Conservation (phyloP, 805 yeast species). For the Candida fluviatilis region DNA sequence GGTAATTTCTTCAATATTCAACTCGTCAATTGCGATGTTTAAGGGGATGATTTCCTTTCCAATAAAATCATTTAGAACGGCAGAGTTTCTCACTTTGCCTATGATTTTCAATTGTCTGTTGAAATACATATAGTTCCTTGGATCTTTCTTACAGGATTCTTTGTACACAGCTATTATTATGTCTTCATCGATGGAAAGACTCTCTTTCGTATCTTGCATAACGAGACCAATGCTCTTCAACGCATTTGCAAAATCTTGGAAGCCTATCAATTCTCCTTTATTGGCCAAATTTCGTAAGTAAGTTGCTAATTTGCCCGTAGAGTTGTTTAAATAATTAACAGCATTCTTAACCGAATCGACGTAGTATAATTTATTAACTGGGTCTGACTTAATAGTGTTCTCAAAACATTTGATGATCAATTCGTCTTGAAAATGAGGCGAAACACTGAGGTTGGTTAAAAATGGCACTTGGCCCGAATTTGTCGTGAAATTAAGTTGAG, state of each 20-base stretch:
- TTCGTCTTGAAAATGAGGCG: slow-evolving; percentile 35
- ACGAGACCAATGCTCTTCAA: slow-evolving; percentile 28
- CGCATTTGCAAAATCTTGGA: slow-evolving; percentile 27
- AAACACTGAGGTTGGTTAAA: slow-evolving; percentile 26
- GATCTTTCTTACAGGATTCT: slow-evolving; percentile 24
- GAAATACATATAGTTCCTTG: slow-evolving; percentile 34
- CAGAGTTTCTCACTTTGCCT: slow-evolving; percentile 22
- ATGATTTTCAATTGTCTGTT: slow-evolving; percentile 25
- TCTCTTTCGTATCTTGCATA: slow-evolving; percentile 5
- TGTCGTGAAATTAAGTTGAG: slow-evolving; percentile 17
- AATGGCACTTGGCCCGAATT: slow-evolving; percentile 21
- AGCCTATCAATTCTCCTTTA: slow-evolving; percentile 32
- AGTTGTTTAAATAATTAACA: slow-evolving; percentile 12
- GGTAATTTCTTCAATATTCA: slow-evolving; percentile 39
- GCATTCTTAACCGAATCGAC: slow-evolving; percentile 33
- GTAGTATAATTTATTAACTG: slow-evolving; percentile 27
- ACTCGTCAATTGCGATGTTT: slow-evolving; percentile 29
- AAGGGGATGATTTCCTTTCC: slow-evolving; percentile 31
- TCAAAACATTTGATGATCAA: slow-evolving; percentile 38
- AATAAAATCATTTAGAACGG: slow-evolving; percentile 18
- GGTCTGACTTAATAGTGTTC: slow-evolving; percentile 30
- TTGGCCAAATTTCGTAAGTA: slow-evolving; percentile 23
- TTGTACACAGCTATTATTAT: slow-evolving; percentile 32
- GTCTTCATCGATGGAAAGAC: slow-evolving; percentile 27
- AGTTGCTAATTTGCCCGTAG: slow-evolving; percentile 19